These are phyloP conservation scores for Fusarium nodosum DNA, from an alignment of 2,329 filamentous ascomycete genomes.

Conservation along the genomic window DNA sequence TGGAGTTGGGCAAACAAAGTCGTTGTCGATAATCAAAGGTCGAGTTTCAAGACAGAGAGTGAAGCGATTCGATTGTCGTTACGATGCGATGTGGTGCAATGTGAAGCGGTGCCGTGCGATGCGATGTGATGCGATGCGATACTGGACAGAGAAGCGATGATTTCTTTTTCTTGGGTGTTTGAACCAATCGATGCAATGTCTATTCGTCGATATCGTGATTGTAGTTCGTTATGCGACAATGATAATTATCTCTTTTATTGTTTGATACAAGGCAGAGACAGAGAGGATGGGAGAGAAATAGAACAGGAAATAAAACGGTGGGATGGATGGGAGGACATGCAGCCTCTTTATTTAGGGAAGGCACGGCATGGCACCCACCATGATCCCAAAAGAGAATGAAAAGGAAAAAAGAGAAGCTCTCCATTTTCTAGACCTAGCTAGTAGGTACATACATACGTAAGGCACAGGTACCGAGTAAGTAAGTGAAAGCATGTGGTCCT, in stretches of 20 bases:
- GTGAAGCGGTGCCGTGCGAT: background rate
- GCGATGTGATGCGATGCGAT: background rate
- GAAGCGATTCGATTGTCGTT: background rate
- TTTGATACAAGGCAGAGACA: background rate
- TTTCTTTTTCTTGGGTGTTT: background rate
- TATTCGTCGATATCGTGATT: background rate
- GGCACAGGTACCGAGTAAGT: constrained; percentile 4
- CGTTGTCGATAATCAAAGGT: background rate
- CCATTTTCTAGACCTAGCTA: background rate
- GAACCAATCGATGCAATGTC: background rate
- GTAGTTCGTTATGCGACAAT: background rate
- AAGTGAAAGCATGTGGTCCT: constrained; percentile 12
- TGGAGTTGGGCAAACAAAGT: background rate
- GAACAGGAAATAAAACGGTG: background rate
- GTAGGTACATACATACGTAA: constrained; percentile 2
- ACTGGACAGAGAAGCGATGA: background rate
- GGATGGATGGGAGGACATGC: constrained; percentile 12
- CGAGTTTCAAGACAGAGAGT: background rate
- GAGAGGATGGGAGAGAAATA: background rate
- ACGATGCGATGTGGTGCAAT: background rate
- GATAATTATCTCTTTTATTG: background rate
- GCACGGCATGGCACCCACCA: constrained; percentile 6
- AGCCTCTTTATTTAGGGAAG: constrained; percentile 11
- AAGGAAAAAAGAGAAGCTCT: constrained; percentile 26
- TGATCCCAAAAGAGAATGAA: background rate